A percentile compares a stretch with the other conserved stretches of the same genome.
Evolutionary conservation across 345 rosid species (phyloP).

Genomic region (Eucalyptus pumila): DNA sequence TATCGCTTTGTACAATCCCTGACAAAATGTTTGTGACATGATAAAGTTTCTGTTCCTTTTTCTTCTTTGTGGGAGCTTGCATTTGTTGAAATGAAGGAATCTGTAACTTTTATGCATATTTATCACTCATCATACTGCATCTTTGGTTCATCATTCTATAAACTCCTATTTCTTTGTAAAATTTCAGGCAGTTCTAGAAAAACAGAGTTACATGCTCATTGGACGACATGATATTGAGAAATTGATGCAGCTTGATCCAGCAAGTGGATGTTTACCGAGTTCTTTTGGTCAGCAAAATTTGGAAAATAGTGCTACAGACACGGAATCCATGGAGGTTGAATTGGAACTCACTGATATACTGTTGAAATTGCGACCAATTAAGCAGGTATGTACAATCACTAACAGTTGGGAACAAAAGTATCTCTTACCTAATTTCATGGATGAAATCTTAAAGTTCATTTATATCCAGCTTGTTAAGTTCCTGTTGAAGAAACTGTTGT

Average conservation of each 20-base stretch:
- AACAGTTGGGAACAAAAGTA: background rate
- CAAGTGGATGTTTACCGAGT: constrained; percentile 66
- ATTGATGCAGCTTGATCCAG: constrained; percentile 81
- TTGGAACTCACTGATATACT: constrained; percentile 61
- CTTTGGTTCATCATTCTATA: background rate
- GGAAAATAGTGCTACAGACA: constrained; percentile 14
- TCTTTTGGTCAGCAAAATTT: constrained; percentile 26
- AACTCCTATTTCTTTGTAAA: constrained; percentile 3
- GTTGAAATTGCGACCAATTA: constrained; percentile 71
- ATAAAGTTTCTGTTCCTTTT: background rate
- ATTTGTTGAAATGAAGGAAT: background rate
- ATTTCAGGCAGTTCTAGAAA: constrained; percentile 96
- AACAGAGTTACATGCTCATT: constrained; percentile 94
- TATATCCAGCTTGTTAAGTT: background rate
- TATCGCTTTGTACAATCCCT: background rate
- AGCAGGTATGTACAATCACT: constrained; percentile 43
- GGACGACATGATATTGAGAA: constrained; percentile 97
- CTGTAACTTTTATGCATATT: background rate
- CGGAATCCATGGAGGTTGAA: constrained; percentile 47
- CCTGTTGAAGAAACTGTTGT: background rate
- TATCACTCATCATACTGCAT: background rate
- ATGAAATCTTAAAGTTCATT: background rate
- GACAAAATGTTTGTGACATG: background rate
- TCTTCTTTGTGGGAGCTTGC: background rate
- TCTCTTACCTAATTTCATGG: background rate